A percentile compares a stretch with the other conserved stretches of the same genome.
These are phyloP conservation scores for Plenodomus lindquistii DNA, from an alignment of 2,329 filamentous ascomycete genomes.

Conservation along the genomic window DNA sequence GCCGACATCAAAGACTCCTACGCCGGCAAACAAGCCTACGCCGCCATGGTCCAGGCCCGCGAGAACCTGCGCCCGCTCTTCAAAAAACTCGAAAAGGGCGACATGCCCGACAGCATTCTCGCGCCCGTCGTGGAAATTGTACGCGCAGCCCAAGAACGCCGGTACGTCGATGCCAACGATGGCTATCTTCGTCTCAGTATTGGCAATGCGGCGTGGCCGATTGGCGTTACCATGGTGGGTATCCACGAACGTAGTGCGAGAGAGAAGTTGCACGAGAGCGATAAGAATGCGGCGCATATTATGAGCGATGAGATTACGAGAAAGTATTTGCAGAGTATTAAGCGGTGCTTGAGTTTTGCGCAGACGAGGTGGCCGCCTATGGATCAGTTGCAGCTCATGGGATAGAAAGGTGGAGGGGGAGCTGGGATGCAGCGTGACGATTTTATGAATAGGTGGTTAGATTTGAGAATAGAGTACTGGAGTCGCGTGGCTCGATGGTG, in stretches of 20 bases:
- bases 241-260: constrained; percentile 96
- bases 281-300: constrained; percentile 83
- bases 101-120: constrained; percentile 77
- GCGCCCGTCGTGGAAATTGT: constrained; percentile 90
- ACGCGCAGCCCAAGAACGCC: constrained; percentile 81
- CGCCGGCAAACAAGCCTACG: constrained; percentile 79
- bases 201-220: constrained; percentile 96
- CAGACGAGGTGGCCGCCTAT: constrained; percentile 95
- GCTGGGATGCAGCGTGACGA: no score
- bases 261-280: constrained; percentile 86
- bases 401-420: constrained; percentile 49
- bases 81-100: constrained; percentile 80
- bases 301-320: constrained; percentile 95
- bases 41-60: constrained; percentile 82
- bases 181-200: constrained; percentile 92
- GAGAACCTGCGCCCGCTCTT: constrained; percentile 90
- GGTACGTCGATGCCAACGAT: constrained; percentile 96
- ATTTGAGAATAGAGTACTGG: no score
- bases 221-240: constrained; percentile 99
- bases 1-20: constrained; percentile 68
- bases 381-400: constrained; percentile 93
- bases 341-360: constrained; percentile 92
- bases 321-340: constrained; percentile 97
- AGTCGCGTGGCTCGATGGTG: no score
- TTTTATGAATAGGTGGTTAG: no score